Evolutionary conservation across 2,329 filamentous ascomycete genomes (phyloP).

Genomic region (Microdochium bolleyi): DNA sequence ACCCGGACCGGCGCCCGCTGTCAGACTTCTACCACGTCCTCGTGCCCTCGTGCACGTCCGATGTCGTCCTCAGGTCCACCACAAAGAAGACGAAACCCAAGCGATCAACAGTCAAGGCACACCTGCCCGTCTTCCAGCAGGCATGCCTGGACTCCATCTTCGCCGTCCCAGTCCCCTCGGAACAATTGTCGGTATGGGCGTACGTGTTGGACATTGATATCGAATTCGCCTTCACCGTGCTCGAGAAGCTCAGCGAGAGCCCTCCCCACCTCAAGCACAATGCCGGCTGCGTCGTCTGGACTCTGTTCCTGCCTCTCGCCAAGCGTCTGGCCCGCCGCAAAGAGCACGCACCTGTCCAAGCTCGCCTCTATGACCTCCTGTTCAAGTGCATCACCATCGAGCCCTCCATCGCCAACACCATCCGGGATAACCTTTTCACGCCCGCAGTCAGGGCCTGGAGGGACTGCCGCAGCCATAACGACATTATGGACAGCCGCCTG

Average conservation of each 20-base stretch:
- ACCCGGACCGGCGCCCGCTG: slow-evolving; percentile 5
- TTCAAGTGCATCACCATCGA: slow-evolving; percentile 3
- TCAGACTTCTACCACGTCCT: slow-evolving; percentile 3
- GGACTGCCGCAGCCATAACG: background rate
- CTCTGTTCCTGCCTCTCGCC: slow-evolving; percentile 5
- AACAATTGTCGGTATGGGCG: slow-evolving; percentile 3
- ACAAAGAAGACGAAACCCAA: background rate
- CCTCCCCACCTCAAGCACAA: slow-evolving; percentile 3
- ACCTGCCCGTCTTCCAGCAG: background rate
- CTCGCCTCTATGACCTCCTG: slow-evolving; percentile 4
- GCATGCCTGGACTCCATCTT: slow-evolving; percentile 2
- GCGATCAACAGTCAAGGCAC: background rate
- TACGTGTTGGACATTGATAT: slow-evolving; percentile 3
- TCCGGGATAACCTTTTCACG: background rate
- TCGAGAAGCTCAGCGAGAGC: slow-evolving; percentile 1
- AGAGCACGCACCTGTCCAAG: slow-evolving; percentile 1
- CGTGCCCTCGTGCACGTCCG: slow-evolving; percentile 5
- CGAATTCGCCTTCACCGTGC: slow-evolving; percentile 1
- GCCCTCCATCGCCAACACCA: background rate
- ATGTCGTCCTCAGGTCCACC: background rate
- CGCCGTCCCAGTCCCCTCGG: background rate
- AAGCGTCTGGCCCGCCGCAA: slow-evolving; percentile 3
- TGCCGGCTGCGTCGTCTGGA: slow-evolving; percentile 3
- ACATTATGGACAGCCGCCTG: background rate
- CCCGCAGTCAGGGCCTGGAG: slow-evolving; percentile 5